Conservation (phyloP, 1,284 basidiomycete genomes). For the Clitocybe nebularis region DNA sequence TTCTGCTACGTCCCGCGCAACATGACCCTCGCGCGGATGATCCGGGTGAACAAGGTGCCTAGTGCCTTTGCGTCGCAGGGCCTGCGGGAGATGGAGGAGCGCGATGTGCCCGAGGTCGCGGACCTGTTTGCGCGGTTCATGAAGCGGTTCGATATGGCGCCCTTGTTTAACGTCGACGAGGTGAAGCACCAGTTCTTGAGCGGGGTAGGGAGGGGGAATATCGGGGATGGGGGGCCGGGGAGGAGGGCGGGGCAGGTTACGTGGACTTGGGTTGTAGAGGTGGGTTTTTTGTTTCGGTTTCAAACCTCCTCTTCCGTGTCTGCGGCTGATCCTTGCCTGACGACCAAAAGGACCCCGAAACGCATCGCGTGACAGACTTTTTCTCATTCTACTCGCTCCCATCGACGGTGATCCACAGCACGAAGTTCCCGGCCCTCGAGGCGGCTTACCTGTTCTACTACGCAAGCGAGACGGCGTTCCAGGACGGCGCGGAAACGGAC, state of each 20-base stretch:
- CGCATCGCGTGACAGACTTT: constrained; percentile 88
- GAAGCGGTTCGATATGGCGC: constrained; percentile 82
- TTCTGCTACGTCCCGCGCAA: constrained; percentile 87
- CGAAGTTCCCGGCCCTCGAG: constrained; percentile 65
- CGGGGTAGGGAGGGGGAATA: constrained; percentile 69
- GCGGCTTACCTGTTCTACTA: constrained; percentile 96
- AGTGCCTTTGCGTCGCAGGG: constrained; percentile 51
- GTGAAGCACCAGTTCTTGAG: constrained; percentile 86
- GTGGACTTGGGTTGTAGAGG: constrained; percentile 97
- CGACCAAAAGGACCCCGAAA: constrained; percentile 82
- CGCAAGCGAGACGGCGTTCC: constrained; percentile 64
- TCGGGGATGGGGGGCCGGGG: constrained; percentile 39
- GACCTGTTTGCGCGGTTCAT: constrained; percentile 81
- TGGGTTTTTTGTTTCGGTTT: constrained; percentile 35
- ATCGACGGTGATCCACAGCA: constrained; percentile 77
- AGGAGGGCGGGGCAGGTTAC: constrained; percentile 80
- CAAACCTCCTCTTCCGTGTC: neutral
- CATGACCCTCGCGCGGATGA: constrained; percentile 85
- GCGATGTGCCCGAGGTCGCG: constrained; percentile 72
- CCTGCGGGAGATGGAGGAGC: constrained; percentile 85
- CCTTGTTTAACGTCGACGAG: constrained; percentile 79
- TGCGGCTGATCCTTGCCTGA: constrained; percentile 2
- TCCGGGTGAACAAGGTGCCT: constrained; percentile 69
- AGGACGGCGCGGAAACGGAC: constrained; percentile 55
- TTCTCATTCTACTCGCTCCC: constrained; percentile 97